These are phyloP conservation scores for Trichoderma orchidacearum DNA, from an alignment of 495 filamentous ascomycete genomes.

Conservation along the genomic window DNA sequence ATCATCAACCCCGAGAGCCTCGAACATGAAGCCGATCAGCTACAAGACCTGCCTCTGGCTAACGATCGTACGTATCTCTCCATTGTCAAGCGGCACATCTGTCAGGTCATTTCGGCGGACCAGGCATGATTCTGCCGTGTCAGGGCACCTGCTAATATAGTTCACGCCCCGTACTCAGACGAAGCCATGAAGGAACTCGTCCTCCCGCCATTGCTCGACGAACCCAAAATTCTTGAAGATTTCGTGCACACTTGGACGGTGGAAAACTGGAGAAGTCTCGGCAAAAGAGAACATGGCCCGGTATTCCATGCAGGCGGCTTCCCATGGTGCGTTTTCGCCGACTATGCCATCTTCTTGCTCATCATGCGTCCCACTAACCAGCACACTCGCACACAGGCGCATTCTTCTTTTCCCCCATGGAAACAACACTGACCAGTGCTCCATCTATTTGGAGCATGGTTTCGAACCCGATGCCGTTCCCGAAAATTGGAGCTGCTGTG, in stretches of 20 bases:
- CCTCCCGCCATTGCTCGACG: constrained; percentile 44
- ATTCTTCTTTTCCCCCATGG: constrained; percentile 91
- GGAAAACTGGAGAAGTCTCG: constrained; percentile 58
- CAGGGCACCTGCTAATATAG: not conserved
- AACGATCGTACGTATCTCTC: constrained; percentile 51
- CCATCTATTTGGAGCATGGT: constrained; percentile 94
- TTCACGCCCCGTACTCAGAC: constrained; percentile 31
- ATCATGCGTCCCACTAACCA: not conserved
- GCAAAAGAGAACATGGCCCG: constrained; percentile 74
- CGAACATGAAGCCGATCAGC: constrained; percentile 24
- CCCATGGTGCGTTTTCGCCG: constrained; percentile 55
- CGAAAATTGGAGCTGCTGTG: constrained; percentile 90
- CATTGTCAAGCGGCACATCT: not conserved
- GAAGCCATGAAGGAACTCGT: constrained; percentile 73
- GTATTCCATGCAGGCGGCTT: constrained; percentile 72
- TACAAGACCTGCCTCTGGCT: constrained; percentile 40
- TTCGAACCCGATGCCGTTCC: constrained; percentile 50
- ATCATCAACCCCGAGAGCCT: constrained; percentile 62
- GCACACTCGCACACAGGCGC: constrained; percentile 39
- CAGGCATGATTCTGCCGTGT: no score
- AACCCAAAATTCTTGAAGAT: constrained; percentile 66
- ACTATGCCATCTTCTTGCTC: not conserved
- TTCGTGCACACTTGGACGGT: constrained; percentile 72
- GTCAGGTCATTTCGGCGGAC: constrained; percentile 3
- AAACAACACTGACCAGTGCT: constrained; percentile 82